Conservation (phyloP, 805 yeast genomes). For the Brettanomyces nanus region DNA sequence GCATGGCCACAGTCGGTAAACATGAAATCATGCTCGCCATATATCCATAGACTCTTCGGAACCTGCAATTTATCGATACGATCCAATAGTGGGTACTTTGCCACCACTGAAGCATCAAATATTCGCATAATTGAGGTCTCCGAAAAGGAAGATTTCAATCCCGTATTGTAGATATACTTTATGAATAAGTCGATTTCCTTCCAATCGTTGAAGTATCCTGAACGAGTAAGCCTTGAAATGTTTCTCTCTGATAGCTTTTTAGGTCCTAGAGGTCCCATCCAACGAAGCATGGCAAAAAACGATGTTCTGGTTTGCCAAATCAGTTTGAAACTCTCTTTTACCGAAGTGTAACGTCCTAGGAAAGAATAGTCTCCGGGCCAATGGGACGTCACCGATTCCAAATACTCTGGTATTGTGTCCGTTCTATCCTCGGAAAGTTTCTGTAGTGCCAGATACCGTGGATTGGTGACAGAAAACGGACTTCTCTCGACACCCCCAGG, state of each 20-base stretch:
- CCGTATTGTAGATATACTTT: constrained; percentile 26
- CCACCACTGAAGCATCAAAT: constrained; percentile 50
- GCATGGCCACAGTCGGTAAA: constrained; percentile 50
- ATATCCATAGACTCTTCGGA: constrained; percentile 35
- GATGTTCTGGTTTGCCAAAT: constrained; percentile 37
- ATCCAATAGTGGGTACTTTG: constrained; percentile 60
- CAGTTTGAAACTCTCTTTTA: constrained; percentile 25
- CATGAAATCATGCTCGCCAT: constrained; percentile 77
- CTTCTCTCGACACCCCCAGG: constrained; percentile 77
- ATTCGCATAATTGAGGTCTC: constrained; percentile 36
- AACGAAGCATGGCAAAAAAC: constrained; percentile 40
- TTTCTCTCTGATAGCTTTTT: constrained; percentile 20
- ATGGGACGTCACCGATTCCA: constrained; percentile 27
- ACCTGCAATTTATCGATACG: constrained; percentile 31
- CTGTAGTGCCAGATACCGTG: constrained; percentile 14
- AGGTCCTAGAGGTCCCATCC: constrained; percentile 32
- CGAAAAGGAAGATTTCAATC: constrained; percentile 23
- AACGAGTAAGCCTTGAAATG: constrained; percentile 22
- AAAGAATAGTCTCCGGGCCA: constrained; percentile 38
- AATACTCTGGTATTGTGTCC: constrained; percentile 4
- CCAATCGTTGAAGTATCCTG: constrained; percentile 15
- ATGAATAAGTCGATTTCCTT: constrained; percentile 24
- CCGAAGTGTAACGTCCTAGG: constrained; percentile 38
- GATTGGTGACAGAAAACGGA: constrained; percentile 48
- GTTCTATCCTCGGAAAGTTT: constrained; percentile 3